Evolutionary conservation across 371 early-diverging fungal species (phyloP), one percentile per base, ranked within the genome.

Genomic region (Mycotypha africana): DNA sequence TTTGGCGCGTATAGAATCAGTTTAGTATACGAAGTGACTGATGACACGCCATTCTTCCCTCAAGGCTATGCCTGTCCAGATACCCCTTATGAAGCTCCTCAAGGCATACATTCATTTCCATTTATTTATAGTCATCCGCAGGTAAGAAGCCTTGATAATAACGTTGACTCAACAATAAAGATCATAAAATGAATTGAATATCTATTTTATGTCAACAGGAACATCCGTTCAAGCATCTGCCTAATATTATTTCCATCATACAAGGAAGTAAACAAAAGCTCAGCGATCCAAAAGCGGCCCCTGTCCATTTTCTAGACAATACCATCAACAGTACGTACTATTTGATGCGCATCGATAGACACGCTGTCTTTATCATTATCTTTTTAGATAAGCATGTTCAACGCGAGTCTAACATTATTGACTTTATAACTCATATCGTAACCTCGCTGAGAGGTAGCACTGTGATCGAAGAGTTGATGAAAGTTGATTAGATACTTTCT

Each of bases 81-180:
- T n/a, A 60, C 65, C 1, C 59, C 74, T 0, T 84, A 82, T 46
- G 77, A 81, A 38, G 43, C 78, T n/a, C 81, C 81, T 2, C 75
- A 76, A 17, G 84, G 82, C 0, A 52, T 80, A 21, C 76, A 80
- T 40, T 84, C 85, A 1, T 84, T 84, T 45, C 85, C 82, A 10
- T 82, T 76, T 34, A 81, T 84, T 41, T 84, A 76, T 42, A 72
- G 77, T 45, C 71, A 75, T 51, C 85, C 82, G 30, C 72, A 76
- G 45, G 81, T 81, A 74, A 44, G 49, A 28, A 28, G 30, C 30
- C 30, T 28, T 8, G 15, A 35, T 12, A 35, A 35, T n/a, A 35
- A 35, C 21, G 22, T 1, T 32, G 19, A n/a, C n/a, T n/a, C n/a
- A n/a, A n/a, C n/a, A n/a, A n/a, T n/a, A n/a, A 32, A 14, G 4